phyloP scores from a whole-genome alignment of 345 rosid species.

The Punica granatum region DNA sequence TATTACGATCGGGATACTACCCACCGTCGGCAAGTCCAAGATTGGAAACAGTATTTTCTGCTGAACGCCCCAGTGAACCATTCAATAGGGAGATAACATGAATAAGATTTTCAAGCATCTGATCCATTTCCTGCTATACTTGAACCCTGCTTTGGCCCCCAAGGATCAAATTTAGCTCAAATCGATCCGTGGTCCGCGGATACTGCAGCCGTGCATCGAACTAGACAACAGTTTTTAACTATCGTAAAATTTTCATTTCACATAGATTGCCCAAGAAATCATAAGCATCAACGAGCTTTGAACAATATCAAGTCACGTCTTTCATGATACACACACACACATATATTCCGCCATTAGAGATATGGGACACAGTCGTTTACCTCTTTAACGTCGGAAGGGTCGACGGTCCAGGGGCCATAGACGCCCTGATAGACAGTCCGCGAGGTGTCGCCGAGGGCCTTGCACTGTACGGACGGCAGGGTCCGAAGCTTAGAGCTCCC shows the following conservation, averaged over 20 bases:
- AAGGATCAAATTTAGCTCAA: background rate
- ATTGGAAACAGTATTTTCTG: background rate
- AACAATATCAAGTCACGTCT: too few relatives aligned
- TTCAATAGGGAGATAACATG: background rate
- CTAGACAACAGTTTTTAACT: background rate
- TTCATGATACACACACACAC: too few relatives aligned
- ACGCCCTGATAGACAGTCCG: constrained; percentile 57
- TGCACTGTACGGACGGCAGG: constrained; percentile 19
- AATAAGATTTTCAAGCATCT: background rate
- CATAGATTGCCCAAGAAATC: too few relatives aligned
- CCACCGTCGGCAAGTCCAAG: background rate
- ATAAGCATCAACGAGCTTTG: too few relatives aligned
- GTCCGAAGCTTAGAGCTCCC: background rate
- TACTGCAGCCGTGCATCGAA: too few relatives aligned
- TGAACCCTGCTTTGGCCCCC: background rate
- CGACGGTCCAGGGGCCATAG: constrained; percentile 85
- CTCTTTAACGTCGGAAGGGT: constrained; percentile 77
- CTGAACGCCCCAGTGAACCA: background rate
- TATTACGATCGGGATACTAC: too few relatives aligned
- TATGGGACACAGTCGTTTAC: constrained; percentile 15
- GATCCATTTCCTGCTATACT: background rate
- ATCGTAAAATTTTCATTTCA: background rate
- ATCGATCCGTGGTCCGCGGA: too few relatives aligned
- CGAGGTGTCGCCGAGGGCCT: constrained; percentile 42
- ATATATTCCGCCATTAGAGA: too few relatives aligned